Evolutionary conservation across 2,329 filamentous ascomycete genomes (phyloP), one percentile per base, ranked within the genome.

Genomic region (Eurotiales sp.): DNA sequence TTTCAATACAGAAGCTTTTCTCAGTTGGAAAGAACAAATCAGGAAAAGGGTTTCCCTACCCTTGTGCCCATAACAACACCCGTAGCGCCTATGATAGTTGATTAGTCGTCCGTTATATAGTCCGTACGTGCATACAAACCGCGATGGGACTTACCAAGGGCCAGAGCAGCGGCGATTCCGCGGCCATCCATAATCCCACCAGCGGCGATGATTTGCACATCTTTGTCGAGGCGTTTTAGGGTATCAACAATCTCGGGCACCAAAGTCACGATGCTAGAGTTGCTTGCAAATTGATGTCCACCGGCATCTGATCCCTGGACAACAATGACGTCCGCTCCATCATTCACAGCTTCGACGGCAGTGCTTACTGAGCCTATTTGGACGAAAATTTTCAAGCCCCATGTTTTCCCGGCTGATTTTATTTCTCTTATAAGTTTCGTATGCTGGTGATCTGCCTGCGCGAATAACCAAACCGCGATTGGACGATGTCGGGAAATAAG

Each of bases 381-480:
- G 1, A 85, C 73, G 64, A 83, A 82, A 7, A 84, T 74, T 52
- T 73, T 72, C 56, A 78, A 23, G 51, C 61, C 29, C 62, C 59
- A 32, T 71, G 36, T 60, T 67, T 68, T 10, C 56, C 65, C 4
- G 55, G 45, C 21, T 70, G 61, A 8, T 61, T 62, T 21, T 62
- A 61, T 23, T 46, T 55, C 19, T 63, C 61, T 68, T 63, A 73
- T 39, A 46, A 64, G 21, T 46, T 50, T 49, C 37, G 69, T 61
- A 39, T 63, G 65, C 14, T 72, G 67, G 17, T 70, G 62, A 14
- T 73, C 63, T 4, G 72, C 67, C 2, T 83, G 82, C 2, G 84
- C 84, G 60, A 87, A 87, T 42, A 88, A 75, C 85, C 85, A 88
- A 8, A 84, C 72, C 0, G 82, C 84, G 2, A 77, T 77, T 1